A percentile compares a stretch with the other conserved stretches of the same genome.
phyloP scores from a whole-genome alignment of 371 early-diverging fungal genomes.

The Syncephalis fuscata region DNA sequence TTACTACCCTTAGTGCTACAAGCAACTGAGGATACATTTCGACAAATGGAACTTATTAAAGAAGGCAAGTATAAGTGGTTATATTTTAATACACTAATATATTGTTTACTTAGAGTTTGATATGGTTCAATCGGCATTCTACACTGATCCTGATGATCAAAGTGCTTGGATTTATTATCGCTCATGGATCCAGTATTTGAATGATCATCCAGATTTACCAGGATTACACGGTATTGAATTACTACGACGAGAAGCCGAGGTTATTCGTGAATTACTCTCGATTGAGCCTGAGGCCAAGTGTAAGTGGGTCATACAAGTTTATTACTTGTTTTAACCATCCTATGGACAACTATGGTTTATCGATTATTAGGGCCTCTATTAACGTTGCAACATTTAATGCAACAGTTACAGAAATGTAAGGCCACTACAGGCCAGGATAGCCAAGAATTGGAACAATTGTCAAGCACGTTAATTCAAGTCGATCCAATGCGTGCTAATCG shows the following conservation, averaged over 20 bases:
- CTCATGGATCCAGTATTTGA: constrained; percentile 51
- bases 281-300: constrained; percentile 82
- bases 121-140: constrained; percentile 71
- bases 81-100: too few relatives aligned
- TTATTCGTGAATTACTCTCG: constrained; percentile 61
- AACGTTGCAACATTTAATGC: too few relatives aligned
- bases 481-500: too few relatives aligned
- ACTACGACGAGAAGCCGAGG: constrained; percentile 36
- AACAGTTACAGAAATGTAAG: too few relatives aligned
- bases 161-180: constrained; percentile 90
- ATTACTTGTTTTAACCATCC: too few relatives aligned
- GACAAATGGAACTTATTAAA: constrained; percentile 3
- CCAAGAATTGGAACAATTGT: too few relatives aligned
- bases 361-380: too few relatives aligned
- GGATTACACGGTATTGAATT: constrained; percentile 19
- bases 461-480: too few relatives aligned
- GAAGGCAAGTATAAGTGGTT: background rate
- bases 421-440: too few relatives aligned
- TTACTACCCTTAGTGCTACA: constrained; percentile 37
- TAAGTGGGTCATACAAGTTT: too few relatives aligned
- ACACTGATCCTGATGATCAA: constrained; percentile 93
- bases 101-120: constrained; percentile 44
- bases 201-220: too few relatives aligned
- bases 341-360: too few relatives aligned
- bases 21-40: constrained; percentile 12